These are phyloP conservation scores for Cercospora zeina DNA, from an alignment of 2,329 filamentous ascomycete genomes.

Conservation along the genomic window DNA sequence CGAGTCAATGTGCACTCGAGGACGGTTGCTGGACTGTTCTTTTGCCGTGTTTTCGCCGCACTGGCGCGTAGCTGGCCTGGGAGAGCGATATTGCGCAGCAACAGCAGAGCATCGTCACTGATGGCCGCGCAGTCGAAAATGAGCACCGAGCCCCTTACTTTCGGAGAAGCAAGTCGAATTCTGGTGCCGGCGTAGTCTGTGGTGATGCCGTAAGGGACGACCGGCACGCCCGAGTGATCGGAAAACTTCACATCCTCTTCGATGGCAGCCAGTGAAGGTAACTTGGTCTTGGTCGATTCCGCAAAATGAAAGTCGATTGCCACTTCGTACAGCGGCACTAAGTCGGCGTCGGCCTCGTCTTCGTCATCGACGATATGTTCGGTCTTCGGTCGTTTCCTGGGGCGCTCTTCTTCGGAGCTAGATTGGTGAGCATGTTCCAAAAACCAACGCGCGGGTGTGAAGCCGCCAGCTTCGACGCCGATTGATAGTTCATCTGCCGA, in stretches of 20 bases:
- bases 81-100: constrained; percentile 26
- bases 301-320: constrained; percentile 37
- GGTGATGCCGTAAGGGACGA: constrained; percentile 28
- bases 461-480: constrained; percentile 39
- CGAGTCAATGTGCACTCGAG: constrained; percentile 32
- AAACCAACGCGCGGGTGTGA: constrained; percentile 38
- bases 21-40: constrained; percentile 26
- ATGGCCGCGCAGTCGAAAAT: constrained; percentile 30
- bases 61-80: constrained; percentile 23
- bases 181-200: constrained; percentile 23
- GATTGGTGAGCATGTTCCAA: constrained; percentile 29
- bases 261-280: constrained; percentile 19
- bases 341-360: not conserved
- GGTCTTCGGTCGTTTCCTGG: constrained; percentile 33
- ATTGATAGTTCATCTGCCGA: constrained; percentile 34
- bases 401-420: constrained; percentile 24
- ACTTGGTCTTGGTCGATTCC: constrained; percentile 22
- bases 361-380: constrained; percentile 5
- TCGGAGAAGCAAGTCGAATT: constrained; percentile 28
- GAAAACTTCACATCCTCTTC: constrained; percentile 31
- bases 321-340: constrained; percentile 34
- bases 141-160: constrained; percentile 28
- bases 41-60: constrained; percentile 5
- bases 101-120: constrained; percentile 19
- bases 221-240: constrained; percentile 21